A percentile compares a stretch with the other conserved stretches of the same genome.
Conservation (phyloP, 805 yeast species). For the Teunomyces barrocoloradensis region DNA sequence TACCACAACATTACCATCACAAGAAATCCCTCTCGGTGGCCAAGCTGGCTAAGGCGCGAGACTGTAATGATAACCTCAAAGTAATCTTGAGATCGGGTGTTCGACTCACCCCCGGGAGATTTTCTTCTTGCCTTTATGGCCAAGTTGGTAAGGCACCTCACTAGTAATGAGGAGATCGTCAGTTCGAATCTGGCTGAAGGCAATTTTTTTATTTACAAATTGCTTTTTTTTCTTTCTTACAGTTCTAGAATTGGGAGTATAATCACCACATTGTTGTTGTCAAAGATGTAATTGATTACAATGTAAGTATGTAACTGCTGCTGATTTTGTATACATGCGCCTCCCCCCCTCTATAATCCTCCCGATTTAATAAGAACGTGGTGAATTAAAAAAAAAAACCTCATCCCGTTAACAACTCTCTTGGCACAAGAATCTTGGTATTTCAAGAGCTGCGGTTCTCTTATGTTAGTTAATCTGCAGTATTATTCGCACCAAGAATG, state of each 20-base stretch:
- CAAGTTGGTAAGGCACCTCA: slow-evolving; percentile 17
- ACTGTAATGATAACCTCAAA: slow-evolving; percentile 34
- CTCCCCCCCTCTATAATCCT: not conserved
- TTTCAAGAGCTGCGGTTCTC: not conserved
- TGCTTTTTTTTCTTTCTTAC: not conserved
- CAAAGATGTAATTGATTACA: too few relatives aligned
- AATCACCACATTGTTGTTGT: too few relatives aligned
- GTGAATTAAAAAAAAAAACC: slow-evolving; percentile 2
- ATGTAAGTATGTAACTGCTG: too few relatives aligned
- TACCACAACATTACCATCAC: not conserved
- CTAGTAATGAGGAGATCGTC: slow-evolving; percentile 18
- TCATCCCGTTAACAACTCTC: not conserved
- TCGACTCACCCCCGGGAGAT: slow-evolving; percentile 48
- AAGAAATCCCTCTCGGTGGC: slow-evolving; percentile 37
- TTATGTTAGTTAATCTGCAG: not conserved
- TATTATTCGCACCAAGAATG: not conserved
- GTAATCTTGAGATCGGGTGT: slow-evolving; percentile 48
- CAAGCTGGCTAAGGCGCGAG: slow-evolving; percentile 50
- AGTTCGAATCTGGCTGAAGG: slow-evolving; percentile 16
- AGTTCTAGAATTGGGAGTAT: too few relatives aligned
- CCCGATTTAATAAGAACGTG: not conserved
- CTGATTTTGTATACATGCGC: too few relatives aligned
- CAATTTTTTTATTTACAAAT: slow-evolving; percentile 6
- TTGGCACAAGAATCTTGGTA: slow-evolving; percentile 10
- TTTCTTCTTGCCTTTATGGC: slow-evolving; percentile 15